These are phyloP conservation scores for Cyclotella cryptica DNA, from an alignment of 108 stramenopile species.

Conservation along the genomic window DNA sequence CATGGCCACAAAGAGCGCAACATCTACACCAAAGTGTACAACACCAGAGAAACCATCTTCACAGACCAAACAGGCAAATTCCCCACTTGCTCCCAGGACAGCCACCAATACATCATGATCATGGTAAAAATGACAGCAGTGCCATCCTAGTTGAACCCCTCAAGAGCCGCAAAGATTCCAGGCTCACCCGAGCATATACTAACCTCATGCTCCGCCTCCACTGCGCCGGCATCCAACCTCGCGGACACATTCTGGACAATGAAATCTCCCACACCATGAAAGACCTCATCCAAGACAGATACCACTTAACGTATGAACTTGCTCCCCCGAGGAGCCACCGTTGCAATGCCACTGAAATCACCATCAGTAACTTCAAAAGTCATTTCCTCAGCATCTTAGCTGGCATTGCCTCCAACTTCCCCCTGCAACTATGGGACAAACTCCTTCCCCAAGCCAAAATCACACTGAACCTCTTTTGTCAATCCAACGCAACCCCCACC, in stretches of 20 bases:
- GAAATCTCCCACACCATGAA: background rate
- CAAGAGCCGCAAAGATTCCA: background rate
- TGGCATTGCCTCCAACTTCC: background rate
- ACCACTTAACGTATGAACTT: background rate
- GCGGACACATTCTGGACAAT: background rate
- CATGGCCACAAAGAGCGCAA: too few relatives aligned
- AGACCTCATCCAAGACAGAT: background rate
- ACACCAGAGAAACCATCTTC: too few relatives aligned
- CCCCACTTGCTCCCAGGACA: background rate
- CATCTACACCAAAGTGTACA: too few relatives aligned
- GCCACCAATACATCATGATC: too few relatives aligned
- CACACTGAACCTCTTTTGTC: slow-evolving; percentile 45
- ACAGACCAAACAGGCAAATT: background rate
- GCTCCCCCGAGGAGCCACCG: background rate
- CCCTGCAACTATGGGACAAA: slow-evolving; percentile 6
- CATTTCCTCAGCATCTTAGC: slow-evolving; percentile 49
- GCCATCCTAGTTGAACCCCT: background rate
- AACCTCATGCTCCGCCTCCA: too few relatives aligned
- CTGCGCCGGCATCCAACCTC: too few relatives aligned
- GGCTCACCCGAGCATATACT: background rate
- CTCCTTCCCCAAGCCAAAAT: slow-evolving; percentile 12
- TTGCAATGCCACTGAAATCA: slow-evolving; percentile 9
- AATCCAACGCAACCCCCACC: slow-evolving; percentile 43
- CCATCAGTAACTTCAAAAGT: slow-evolving; percentile 48
- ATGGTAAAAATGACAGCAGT: background rate